Conservation (phyloP, 129 eudicot genomes). For the Flaveria ramosissima region DNA sequence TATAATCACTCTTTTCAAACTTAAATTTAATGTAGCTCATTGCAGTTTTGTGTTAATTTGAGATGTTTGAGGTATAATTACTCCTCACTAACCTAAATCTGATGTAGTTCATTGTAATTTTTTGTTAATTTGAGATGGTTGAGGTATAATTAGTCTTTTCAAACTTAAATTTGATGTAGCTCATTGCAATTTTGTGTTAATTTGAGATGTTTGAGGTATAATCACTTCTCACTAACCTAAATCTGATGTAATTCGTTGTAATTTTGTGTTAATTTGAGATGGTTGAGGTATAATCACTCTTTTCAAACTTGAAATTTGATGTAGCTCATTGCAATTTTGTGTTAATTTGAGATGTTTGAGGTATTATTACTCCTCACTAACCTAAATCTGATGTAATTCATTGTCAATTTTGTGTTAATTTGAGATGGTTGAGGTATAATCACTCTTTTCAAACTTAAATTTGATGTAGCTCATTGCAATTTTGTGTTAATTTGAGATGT, state of each 20-base stretch:
- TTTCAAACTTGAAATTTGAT: no score
- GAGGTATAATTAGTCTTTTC: no score
- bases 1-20: no score
- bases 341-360: conserved; percentile 79
- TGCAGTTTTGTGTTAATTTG: background rate
- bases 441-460: background rate
- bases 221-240: background rate
- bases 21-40: no score
- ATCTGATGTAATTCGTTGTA: background rate
- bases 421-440: conserved; percentile 92
- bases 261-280: background rate
- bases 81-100: background rate
- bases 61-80: conserved; percentile 92
- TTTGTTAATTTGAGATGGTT: background rate
- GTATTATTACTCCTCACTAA: conserved; percentile 25
- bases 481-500: conserved; percentile 49
- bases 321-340: no score
- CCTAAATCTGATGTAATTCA: background rate
- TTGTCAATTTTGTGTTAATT: no score
- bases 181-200: no score
- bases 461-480: background rate
- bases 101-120: background rate
- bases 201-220: conserved; percentile 92
- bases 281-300: no score
- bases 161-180: no score